phyloP scores from a whole-genome alignment of 495 filamentous ascomycete genomes.

The Letharia lupina region DNA sequence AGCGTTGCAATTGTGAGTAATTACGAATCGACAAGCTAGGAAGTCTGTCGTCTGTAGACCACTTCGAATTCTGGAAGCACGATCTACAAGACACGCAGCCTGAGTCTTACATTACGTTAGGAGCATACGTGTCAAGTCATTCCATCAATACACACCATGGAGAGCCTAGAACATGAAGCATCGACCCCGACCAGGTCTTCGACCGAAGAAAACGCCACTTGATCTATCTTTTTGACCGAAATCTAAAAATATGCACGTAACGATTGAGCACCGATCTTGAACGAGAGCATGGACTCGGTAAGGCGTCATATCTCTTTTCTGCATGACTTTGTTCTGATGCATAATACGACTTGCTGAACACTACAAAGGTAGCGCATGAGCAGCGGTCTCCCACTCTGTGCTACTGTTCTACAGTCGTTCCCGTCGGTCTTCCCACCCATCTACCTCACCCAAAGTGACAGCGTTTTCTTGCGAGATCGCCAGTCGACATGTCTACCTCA shows the following conservation, averaged over 20 bases:
- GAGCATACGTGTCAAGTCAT: neutral
- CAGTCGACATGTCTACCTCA: neutral
- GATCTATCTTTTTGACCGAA: neutral
- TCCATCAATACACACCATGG: neutral
- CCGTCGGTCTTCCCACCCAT: no score
- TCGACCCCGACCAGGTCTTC: neutral
- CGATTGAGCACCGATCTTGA: no score
- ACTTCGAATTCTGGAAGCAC: neutral
- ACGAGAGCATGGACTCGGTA: neutral
- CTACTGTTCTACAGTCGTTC: no score
- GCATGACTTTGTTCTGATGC: neutral
- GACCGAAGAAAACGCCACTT: neutral
- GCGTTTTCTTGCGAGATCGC: neutral
- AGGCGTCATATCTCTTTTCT: neutral
- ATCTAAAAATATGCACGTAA: neutral
- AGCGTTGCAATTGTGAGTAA: neutral
- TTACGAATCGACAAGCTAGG: neutral
- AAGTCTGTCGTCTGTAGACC: neutral
- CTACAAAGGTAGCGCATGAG: neutral
- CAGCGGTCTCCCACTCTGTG: neutral
- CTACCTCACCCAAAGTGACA: no score
- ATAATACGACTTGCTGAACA: neutral
- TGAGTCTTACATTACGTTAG: neutral
- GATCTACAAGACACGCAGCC: neutral
- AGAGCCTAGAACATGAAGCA: neutral